Percentiles rank a stretch among this genome's conserved stretches.
These are phyloP conservation scores for Sphaerulina musiva DNA, from an alignment of 2,329 filamentous ascomycete genomes.

Conservation along the genomic window DNA sequence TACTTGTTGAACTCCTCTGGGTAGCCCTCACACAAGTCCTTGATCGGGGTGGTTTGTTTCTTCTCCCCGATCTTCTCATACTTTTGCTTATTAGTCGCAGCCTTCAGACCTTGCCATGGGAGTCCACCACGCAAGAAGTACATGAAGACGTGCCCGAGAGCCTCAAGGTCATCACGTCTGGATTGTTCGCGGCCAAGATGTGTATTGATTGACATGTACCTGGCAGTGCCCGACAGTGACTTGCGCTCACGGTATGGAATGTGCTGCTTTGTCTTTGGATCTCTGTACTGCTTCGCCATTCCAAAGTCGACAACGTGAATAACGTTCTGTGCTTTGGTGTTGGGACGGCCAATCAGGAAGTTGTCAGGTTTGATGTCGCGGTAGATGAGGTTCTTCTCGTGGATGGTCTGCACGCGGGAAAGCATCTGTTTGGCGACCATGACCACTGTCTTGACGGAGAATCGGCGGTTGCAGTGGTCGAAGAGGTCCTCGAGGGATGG, in stretches of 20 bases:
- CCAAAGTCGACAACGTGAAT: slow-evolving; percentile 99
- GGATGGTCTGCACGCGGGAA: slow-evolving; percentile 85
- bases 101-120: slow-evolving; percentile 57
- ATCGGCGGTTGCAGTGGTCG: slow-evolving; percentile 91
- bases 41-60: slow-evolving; percentile 96
- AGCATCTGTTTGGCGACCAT: slow-evolving; percentile 99
- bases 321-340: slow-evolving; percentile 90
- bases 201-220: slow-evolving; percentile 99
- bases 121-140: slow-evolving; percentile 61
- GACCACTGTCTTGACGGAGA: slow-evolving; percentile 94
- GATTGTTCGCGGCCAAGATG: slow-evolving; percentile 95
- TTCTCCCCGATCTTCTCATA: slow-evolving; percentile 99
- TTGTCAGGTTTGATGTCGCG: slow-evolving; percentile 99
- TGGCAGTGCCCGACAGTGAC: slow-evolving; percentile 88
- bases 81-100: slow-evolving; percentile 53
- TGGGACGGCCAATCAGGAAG: slow-evolving; percentile 89
- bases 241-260: slow-evolving; percentile 97
- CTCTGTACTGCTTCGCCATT: slow-evolving; percentile 98
- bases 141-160: slow-evolving; percentile 64
- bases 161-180: slow-evolving; percentile 89
- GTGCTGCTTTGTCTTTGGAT: slow-evolving; percentile 98
- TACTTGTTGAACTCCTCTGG: slow-evolving; percentile 99
- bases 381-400: slow-evolving; percentile 99
- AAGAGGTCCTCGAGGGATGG: slow-evolving; percentile 95
- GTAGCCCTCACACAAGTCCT: slow-evolving; percentile 93